Base-by-base conservation (phyloP, 2,329 filamentous ascomycete species). In the Sclerotinia sclerotiorum region DNA sequence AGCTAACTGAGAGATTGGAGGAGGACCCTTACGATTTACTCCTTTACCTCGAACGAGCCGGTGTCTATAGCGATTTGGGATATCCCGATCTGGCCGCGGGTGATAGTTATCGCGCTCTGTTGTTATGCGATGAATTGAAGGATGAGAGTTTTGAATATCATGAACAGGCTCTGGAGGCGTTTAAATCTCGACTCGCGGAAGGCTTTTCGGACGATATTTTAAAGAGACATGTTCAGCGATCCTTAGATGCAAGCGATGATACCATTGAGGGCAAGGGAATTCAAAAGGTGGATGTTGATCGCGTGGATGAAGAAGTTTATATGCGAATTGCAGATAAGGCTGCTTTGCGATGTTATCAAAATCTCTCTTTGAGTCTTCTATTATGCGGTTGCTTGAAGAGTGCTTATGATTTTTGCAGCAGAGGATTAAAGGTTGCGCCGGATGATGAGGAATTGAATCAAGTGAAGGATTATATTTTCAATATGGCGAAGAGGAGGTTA, bases 1-100 rank as follows among this genome's bases (percentile, higher is more conserved):
- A 83, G 70, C 79, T 89, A 70, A 91, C 89, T 0, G 79, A 87
- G 21, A 79, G 81, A 0, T 80, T 90, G 24, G 77, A 78, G 13
- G 80, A 80, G 10, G 78, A 80, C 5, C 84, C 87, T 1, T 90
- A 89, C 75, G 87, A 90, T 73, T 78, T 88, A 48, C 82, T 90
- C 67, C 81, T 90, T 10, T 90, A 89, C 72, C 82, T 91, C 67
- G 84, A 90, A 71, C 87, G 94, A 44, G 92, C 92, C 32, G 81
- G 85, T 46, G 82, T 90, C 54, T 88, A 97, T 78, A 85, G 88
- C 21, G 82, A 87, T 57, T 84, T 97, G 58, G 92, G 88, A 49
- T 98, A 97, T 78, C 92, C 93, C 0, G 95, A 99, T 78, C 86
- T 99, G 51, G 93, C 93, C 6, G 89, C 90, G 15, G 92, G 93